Base-by-base conservation (phyloP, 1,284 basidiomycete genomes). In the Sporisorium graminicola region DNA sequence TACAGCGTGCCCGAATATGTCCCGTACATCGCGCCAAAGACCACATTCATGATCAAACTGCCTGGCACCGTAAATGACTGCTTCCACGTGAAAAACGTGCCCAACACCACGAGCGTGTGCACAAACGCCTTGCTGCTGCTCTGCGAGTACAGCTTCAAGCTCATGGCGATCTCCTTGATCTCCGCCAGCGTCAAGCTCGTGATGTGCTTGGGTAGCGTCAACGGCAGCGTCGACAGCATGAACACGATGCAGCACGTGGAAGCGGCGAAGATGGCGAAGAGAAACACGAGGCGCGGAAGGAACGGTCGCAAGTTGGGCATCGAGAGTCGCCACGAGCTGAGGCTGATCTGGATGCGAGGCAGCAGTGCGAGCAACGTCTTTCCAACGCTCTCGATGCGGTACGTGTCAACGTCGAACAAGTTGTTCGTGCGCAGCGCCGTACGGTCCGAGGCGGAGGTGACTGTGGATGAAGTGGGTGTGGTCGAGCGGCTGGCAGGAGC, bases 11-110 rank as follows among this genome's bases (percentile, higher is more conserved):
- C 84, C 50, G 64, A 73, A 58, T 77, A 82, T 2, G 82, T 78
- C 9, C 84, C 84, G 58, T 83, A 85, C 78, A 85, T 82, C 2
- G 83, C 83, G 20, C 84, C 84, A 49, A 82, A 84, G 18, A 85
- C 74, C 47, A 85, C 80, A 67, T 85, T 85, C 75, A 81, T 83
- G 63, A 85, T 82, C 40, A 85, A 50, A 58, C 79, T 82, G 6
- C 84, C 84, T 0, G 84, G 84, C 0, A 85, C 72, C 13, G 75
- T 82, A 43, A 83, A 85, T 5, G 83, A 77, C 74, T 85, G 84
- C 67, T 84, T 83, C 82, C 82, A 85, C 13, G 75, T 77, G 56
- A 84, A 85, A 49, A 84, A 79, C n/a, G 69, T 47, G 20, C 72
- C 69, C 14, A 84, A 58, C 27, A 84, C 84, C 24, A 80, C 33